Evolutionary conservation across 208 protist species (phyloP).

Genomic region (Porcisia deanei): DNA sequence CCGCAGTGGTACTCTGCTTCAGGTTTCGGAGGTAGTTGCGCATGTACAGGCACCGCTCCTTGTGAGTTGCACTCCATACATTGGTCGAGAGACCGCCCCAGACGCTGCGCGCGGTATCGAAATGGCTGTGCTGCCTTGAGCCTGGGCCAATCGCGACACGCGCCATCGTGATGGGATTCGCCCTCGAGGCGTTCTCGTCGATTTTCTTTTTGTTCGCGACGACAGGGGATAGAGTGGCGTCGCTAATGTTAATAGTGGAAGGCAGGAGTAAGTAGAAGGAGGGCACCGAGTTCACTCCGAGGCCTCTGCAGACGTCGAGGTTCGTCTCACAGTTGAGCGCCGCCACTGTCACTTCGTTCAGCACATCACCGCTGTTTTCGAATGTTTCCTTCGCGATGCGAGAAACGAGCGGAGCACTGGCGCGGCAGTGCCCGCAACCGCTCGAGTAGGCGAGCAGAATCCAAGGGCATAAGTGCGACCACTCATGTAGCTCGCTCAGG

Average conservation of each 20-base stretch:
- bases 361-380: background rate
- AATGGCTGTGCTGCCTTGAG: background rate
- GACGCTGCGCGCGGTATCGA: conserved; percentile 15
- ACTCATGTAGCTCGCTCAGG: conserved; percentile 19
- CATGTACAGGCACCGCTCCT: conserved; percentile 25
- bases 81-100: conserved; percentile 1
- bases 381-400: conserved; percentile 17
- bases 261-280: conserved; percentile 43
- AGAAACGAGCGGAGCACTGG: conserved; percentile 23
- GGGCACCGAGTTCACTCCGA: conserved; percentile 36
- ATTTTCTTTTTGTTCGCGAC: background rate
- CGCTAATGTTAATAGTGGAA: background rate
- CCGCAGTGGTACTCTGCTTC: conserved; percentile 11
- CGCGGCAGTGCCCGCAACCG: conserved; percentile 61
- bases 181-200: background rate
- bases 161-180: conserved; percentile 2
- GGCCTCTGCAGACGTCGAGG: conserved; percentile 24
- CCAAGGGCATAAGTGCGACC: conserved; percentile 60
- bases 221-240: conserved; percentile 2
- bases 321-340: conserved; percentile 56
- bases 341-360: conserved; percentile 28
- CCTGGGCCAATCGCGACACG: conserved; percentile 11
- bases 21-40: conserved; percentile 21
- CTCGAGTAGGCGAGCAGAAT: conserved; percentile 57
- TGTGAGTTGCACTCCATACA: background rate